These are phyloP conservation scores for Filosporella fistucella DNA, from an alignment of 495 filamentous ascomycete genomes.

Conservation along the genomic window DNA sequence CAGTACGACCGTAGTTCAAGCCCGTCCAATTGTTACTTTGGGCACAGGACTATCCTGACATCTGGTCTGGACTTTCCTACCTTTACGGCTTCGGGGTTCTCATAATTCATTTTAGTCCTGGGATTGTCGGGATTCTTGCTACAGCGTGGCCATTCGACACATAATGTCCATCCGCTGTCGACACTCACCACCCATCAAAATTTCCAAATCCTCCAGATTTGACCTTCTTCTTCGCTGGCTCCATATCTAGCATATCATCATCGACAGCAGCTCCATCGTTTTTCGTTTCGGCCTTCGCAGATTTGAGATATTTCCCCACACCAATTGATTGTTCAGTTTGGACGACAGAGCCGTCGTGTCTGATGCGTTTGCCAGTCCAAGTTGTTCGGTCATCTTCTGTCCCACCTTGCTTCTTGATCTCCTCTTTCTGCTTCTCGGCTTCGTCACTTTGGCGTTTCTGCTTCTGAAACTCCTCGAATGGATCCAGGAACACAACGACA, in stretches of 20 bases:
- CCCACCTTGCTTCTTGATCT: conserved; percentile 43
- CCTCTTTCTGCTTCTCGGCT: conserved; percentile 45
- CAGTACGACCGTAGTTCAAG: too few species aligned
- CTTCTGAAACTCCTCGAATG: conserved; percentile 87
- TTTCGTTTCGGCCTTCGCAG: conserved; percentile 34
- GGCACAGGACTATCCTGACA: too few species aligned
- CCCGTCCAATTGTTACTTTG: too few species aligned
- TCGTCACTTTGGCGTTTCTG: conserved; percentile 50
- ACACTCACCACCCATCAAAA: conserved; percentile 71
- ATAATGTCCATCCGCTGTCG: too few species aligned
- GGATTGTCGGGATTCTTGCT: too few species aligned
- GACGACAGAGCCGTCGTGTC: conserved; percentile 50
- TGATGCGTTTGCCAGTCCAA: conserved; percentile 84
- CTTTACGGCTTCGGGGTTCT: too few species aligned
- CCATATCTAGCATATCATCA: conserved; percentile 59
- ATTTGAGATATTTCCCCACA: conserved; percentile 81
- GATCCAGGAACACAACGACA: conserved; percentile 85
- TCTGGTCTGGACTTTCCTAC: too few species aligned
- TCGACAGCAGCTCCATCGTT: conserved; percentile 26
- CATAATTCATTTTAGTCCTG: too few species aligned
- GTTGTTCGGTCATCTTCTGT: conserved; percentile 81
- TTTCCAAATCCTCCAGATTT: conserved; percentile 89
- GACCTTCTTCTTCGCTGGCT: conserved; percentile 74
- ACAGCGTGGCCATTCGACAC: too few species aligned
- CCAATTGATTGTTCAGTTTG: conserved; percentile 39